Evolutionary conservation across 495 filamentous ascomycete genomes (phyloP), one percentile per base, ranked within the genome.

Genomic region (Corynascus novoguineensis): DNA sequence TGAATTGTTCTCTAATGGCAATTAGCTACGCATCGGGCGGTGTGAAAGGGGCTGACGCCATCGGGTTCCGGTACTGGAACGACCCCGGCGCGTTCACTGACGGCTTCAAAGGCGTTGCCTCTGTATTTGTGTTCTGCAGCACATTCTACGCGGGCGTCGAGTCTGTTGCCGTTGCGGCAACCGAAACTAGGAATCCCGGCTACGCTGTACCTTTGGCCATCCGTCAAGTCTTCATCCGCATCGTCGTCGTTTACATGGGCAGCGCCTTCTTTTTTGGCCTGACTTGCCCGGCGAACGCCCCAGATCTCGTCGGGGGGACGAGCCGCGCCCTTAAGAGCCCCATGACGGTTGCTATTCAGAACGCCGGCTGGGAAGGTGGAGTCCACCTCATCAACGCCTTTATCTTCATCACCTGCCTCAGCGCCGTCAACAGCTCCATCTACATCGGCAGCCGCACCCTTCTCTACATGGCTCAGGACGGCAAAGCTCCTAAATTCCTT

Each of bases 101-200:
- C 31, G 81, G 86, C 17, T 88, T 89, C 72, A 81, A 81, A 34
- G 80, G 81, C 44, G 76, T 82, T 14, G 77, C 81, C 5, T 75
- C 76, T 19, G 77, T 79, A 42, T 81, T 83, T 44, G 82, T 84
- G 58, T 82, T 86, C 63, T 85, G 85, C 59, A 81, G 78, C 24
- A 88, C 86, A 37, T 82, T 88, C 50, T 89, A 89, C 68, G 85
- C 86, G 42, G 87, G 86, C n/a, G 83, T 83, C 10, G 86, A 90
- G 61, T 78, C 86, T 42, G 81, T 90, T 8, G 86, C 85, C 61
- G 83, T 90, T 11, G 85, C 86, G 17, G 86, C 86, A 5, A 86
- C 83, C 59, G 86, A 90, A 68, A 86, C 86, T 31, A 81, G 82
- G 62, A 88, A 90, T 66, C 86, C 86, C 3, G 72, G 84, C 57